Evolutionary conservation across 2,329 filamentous ascomycete genomes (phyloP), one percentile per base, ranked within the genome.

Genomic region (Aspergillus pseudonomiae): DNA sequence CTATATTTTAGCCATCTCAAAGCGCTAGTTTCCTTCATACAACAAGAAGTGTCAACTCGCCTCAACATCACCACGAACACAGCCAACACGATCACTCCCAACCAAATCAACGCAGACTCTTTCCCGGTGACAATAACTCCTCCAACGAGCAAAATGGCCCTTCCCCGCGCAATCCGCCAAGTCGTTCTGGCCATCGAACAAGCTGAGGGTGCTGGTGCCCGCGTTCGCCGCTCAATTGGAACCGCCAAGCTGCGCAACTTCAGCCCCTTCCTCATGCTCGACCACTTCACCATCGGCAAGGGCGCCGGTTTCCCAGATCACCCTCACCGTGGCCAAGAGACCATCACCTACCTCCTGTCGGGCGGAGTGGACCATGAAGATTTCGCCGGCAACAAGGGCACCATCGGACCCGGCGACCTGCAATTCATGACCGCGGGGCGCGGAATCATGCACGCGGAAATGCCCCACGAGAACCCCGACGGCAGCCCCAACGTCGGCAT

Each of bases 371-470:
- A 97, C 80, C 93, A 97, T 74, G 93, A 97, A 80, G 93, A 97
- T 78, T 97, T 97, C 70, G 89, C 92, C 2, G 93, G 93, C 14
- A 89, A 95, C 81, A 85, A 85, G 57, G 95, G 94, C 63, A 95
- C 91, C 4, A 92, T 98, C 70, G 85, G 90, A 65, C 80, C 91
- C 0, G 94, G 94, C n/a, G 94, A 97, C 75, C 81, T 98, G 55
- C 94, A 98, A 76, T 98, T 98, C 84, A 98, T 98, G 95, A 97
- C 94, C 0, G 94, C 94, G 1, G 94, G 94, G 4, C 84, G 86
- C 24, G 94, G 94, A 48, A 96, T 98, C 72, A 91, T 97, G 78
- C 95, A 98, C 78, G 92, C 94, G 43, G 94, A 98, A 80, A 97
- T 98, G 93, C 94, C 94, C 11, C 86, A 87, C 60, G 88, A 91